These are phyloP conservation scores for Hypholoma fasciculare DNA, from an alignment of 768 basidiomycete genomes.

Conservation along the genomic window DNA sequence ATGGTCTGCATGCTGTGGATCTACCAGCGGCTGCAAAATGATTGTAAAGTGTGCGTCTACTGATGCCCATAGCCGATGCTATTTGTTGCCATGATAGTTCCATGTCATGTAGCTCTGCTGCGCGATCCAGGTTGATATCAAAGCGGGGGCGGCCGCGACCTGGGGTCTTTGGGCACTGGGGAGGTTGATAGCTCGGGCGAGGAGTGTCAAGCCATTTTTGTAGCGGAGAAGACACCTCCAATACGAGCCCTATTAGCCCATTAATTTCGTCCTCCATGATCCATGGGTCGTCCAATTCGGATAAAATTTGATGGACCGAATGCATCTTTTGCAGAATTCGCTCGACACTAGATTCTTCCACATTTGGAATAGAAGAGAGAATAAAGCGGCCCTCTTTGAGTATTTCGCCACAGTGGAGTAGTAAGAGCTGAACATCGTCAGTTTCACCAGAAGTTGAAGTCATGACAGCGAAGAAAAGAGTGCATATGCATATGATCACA, in stretches of 20 bases:
- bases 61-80: conserved; percentile 20
- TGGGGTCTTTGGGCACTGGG: background rate
- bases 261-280: background rate
- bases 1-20: conserved; percentile 11
- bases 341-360: conserved; percentile 5
- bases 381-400: conserved; percentile 9
- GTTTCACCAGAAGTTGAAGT: background rate
- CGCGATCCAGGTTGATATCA: conserved; percentile 18
- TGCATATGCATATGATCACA: no score
- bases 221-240: background rate
- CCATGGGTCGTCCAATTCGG: conserved; percentile 6
- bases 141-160: conserved; percentile 19
- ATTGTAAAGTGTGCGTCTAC: conserved; percentile 16
- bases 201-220: conserved; percentile 4
- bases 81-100: conserved; percentile 25
- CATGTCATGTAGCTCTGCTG: conserved; percentile 21
- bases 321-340: conserved; percentile 5
- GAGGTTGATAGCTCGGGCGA: background rate
- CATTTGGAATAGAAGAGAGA: conserved; percentile 10
- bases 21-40: conserved; percentile 15
- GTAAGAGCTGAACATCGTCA: conserved; percentile 4
- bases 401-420: conserved; percentile 7
- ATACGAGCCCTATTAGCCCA: background rate
- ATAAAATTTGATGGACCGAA: conserved; percentile 4
- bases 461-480: background rate